phyloP scores from a whole-genome alignment of 2,329 filamentous ascomycete genomes.

The Aspergillus sp. region DNA sequence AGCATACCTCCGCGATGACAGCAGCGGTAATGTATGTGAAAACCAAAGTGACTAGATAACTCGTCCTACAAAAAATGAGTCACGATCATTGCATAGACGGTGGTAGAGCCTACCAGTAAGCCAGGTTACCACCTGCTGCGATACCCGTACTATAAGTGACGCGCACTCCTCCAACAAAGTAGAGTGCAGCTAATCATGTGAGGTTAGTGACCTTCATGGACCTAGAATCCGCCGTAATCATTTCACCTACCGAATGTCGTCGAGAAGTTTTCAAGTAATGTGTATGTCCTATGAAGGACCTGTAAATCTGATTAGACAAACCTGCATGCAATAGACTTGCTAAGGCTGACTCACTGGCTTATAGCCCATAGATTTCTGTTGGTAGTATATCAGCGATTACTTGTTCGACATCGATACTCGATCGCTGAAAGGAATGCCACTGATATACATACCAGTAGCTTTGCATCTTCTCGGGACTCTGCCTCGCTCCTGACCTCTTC shows the following conservation, averaged over 20 bases:
- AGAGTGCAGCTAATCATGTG: conserved; percentile 54
- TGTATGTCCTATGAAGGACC: conserved; percentile 60
- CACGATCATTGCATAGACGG: not conserved
- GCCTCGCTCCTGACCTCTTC: conserved; percentile 30
- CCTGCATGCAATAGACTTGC: not conserved
- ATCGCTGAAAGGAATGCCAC: not conserved
- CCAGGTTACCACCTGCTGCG: conserved; percentile 60
- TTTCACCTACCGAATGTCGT: conserved; percentile 56
- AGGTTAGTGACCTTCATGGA: conserved; percentile 34
- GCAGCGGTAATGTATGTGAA: conserved; percentile 64
- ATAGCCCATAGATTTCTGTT: conserved; percentile 54
- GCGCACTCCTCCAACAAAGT: conserved; percentile 62
- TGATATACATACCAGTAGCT: conserved; percentile 35
- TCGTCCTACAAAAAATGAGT: conserved; percentile 49
- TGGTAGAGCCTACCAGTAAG: conserved; percentile 54
- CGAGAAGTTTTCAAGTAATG: conserved; percentile 60
- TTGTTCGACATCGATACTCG: not conserved
- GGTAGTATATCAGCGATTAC: conserved; percentile 23
- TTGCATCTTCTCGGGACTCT: conserved; percentile 38
- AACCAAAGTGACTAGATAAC: conserved; percentile 60
- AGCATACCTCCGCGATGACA: conserved; percentile 63
- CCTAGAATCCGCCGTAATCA: conserved; percentile 28
- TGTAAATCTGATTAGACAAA: conserved; percentile 30
- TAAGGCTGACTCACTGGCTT: conserved; percentile 50
- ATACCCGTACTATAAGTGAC: conserved; percentile 65